Evolutionary conservation across 179 eudicot species (phyloP), one percentile per base, ranked within the genome.

Genomic region (Spergularia azorica): DNA sequence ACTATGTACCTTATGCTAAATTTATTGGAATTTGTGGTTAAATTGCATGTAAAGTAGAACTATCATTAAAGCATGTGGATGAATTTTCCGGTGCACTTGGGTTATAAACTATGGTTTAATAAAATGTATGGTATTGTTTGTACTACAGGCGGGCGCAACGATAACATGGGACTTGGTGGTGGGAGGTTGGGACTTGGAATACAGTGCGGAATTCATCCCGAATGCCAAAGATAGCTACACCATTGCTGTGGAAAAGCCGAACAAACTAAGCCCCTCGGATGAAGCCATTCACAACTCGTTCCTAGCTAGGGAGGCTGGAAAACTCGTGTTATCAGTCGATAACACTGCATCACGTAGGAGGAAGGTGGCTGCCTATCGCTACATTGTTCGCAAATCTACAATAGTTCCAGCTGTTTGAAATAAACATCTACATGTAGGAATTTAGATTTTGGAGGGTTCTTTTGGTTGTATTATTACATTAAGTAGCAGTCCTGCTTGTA

Each of bases 111-210:
- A 18, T 46, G 41, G 39, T 64, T 61, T 54, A 41, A 52, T 16
- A 8, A 65, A 57, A 26, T 32, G 18, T 17, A n/a, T 63, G 20
- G 6, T 6, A 11, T 39, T 26, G 67, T 63, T 57, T 56, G n/a
- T 64, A 18, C 2, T 17, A 77, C 52, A 83, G 97, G 97, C 72
- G 13, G 96, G 95, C 39, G 90, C 97, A 67, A 93, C 97, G 18
- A 95, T 95, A 65, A 84, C 97, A 76, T 93, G 97, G 98, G 98
- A 95, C 81, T 84, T 95, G 59, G 98, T 91, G 69, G 98, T 95
- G 20, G 98, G 97, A 64, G 95, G 97, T n/a, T 95, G 98, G 98
- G 97, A 95, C 51, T 72, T 95, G 81, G 97, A 93, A 7, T 95
- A 95, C 88, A 80, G 92, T 63, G 96, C 86, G 4, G 97, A 95